These are phyloP conservation scores for Sugiyamaella floridensis DNA, from an alignment of 805 yeast genomes.

Conservation along the genomic window DNA sequence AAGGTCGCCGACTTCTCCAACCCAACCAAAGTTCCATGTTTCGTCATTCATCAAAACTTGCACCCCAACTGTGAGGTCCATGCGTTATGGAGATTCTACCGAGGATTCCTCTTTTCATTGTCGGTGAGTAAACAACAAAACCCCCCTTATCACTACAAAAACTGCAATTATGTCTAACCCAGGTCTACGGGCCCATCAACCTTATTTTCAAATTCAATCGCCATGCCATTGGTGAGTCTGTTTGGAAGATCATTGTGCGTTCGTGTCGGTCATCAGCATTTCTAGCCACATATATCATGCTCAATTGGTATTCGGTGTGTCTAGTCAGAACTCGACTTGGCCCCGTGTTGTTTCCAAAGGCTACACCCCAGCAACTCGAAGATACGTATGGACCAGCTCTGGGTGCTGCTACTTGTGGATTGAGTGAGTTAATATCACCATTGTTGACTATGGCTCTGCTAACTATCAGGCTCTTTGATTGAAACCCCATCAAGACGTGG, in stretches of 20 bases:
- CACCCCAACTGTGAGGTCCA: conserved; percentile 40
- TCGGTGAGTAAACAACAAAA: conserved; percentile 9
- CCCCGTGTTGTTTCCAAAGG: conserved; percentile 35
- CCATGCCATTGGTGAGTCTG: conserved; percentile 19
- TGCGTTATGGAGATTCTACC: conserved; percentile 39
- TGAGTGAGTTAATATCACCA: conserved; percentile 23
- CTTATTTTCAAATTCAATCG: conserved; percentile 27
- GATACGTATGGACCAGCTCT: conserved; percentile 35
- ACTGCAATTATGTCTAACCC: not conserved
- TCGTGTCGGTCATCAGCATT: conserved; percentile 39
- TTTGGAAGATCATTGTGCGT: conserved; percentile 19
- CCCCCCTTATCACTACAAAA: not conserved
- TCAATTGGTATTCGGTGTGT: conserved; percentile 45
- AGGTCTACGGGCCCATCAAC: conserved; percentile 39
- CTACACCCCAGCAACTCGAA: conserved; percentile 34
- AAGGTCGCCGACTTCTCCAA: conserved; percentile 27
- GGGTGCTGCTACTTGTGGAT: conserved; percentile 40
- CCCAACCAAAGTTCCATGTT: conserved; percentile 36
- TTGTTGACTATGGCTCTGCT: not conserved
- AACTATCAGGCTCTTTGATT: conserved; percentile 25
- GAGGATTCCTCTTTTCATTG: conserved; percentile 39
- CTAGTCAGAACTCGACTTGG: conserved; percentile 36
- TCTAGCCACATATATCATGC: conserved; percentile 37
- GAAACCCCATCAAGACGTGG: conserved; percentile 39
- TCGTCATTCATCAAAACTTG: conserved; percentile 36